These are phyloP conservation scores for Cercospora berteroae DNA, from an alignment of 2,329 filamentous ascomycete genomes.

Conservation along the genomic window DNA sequence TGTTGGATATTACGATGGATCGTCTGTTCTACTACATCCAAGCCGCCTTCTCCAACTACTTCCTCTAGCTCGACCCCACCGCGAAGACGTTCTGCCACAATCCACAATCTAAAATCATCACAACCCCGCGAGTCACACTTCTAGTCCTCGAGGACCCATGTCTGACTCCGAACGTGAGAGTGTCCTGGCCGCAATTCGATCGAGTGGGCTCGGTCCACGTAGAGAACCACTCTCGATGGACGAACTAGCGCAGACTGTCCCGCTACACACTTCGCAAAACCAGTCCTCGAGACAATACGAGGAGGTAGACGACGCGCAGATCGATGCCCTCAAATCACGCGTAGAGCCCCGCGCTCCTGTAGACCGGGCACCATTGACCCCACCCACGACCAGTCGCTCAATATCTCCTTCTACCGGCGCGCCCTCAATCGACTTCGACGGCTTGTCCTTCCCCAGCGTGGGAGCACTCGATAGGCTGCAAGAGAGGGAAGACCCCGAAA, in stretches of 20 bases:
- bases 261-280: conserved; percentile 10
- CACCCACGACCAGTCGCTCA: conserved; percentile 52
- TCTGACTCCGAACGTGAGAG: conserved; percentile 51
- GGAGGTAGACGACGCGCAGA: conserved; percentile 49
- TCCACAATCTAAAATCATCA: neutral
- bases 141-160: neutral
- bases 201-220: conserved; percentile 51
- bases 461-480: conserved; percentile 34
- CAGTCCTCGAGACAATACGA: conserved; percentile 31
- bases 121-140: neutral
- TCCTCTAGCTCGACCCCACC: conserved; percentile 25
- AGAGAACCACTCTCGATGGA: conserved; percentile 49
- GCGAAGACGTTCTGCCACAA: neutral
- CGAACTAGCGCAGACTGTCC: conserved; percentile 26
- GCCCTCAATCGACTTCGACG: conserved; percentile 55
- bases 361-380: conserved; percentile 53
- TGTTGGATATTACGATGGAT: conserved; percentile 30
- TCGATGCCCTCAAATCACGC: conserved; percentile 31
- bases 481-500: conserved; percentile 49
- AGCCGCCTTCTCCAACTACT: conserved; percentile 38
- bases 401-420: conserved; percentile 52
- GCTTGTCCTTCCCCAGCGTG: conserved; percentile 55
- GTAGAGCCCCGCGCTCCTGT: conserved; percentile 50
- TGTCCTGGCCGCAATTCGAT: conserved; percentile 58
- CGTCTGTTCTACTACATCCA: conserved; percentile 39